phyloP scores from a whole-genome alignment of 2,329 filamentous ascomycete species.

The Elsinoe perseae region DNA sequence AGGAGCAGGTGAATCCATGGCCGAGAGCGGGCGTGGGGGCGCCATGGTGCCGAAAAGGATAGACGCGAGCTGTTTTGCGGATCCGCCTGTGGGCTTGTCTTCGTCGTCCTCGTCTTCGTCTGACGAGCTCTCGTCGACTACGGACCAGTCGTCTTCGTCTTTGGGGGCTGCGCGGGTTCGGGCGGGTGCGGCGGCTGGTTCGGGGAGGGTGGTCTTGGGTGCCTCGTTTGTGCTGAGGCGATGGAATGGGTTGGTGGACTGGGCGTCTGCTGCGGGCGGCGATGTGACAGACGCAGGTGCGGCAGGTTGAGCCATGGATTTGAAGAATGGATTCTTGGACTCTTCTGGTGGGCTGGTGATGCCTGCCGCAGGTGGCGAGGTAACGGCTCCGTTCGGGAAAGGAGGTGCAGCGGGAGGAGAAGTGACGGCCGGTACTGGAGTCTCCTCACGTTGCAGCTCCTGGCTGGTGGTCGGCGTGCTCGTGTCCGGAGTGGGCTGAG shows the following conservation, averaged over 20 bases:
- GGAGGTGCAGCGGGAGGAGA: conserved; percentile 38
- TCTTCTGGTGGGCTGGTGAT: conserved; percentile 53
- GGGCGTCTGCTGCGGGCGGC: conserved; percentile 45
- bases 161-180: conserved; percentile 49
- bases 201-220: conserved; percentile 42
- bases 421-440: conserved; percentile 38
- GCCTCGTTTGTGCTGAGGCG: conserved; percentile 63
- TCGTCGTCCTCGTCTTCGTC: conserved; percentile 65
- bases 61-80: conserved; percentile 84
- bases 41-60: conserved; percentile 97
- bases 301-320: conserved; percentile 63
- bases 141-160: conserved; percentile 72
- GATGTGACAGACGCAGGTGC: conserved; percentile 37
- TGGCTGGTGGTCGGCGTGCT: conserved; percentile 53
- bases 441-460: conserved; percentile 40
- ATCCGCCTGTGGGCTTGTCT: conserved; percentile 69
- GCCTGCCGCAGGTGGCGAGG: conserved; percentile 38
- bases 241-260: conserved; percentile 81
- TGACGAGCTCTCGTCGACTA: conserved; percentile 53
- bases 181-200: conserved; percentile 38
- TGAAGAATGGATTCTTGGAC: conserved; percentile 92
- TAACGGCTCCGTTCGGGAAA: conserved; percentile 31
- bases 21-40: conserved; percentile 78
- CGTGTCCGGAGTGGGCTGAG: conserved; percentile 58
- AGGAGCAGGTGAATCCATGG: conserved; percentile 51